Base-by-base conservation (phyloP, 352 stramenopile genomes). In the Globisporangium cederbergense region DNA sequence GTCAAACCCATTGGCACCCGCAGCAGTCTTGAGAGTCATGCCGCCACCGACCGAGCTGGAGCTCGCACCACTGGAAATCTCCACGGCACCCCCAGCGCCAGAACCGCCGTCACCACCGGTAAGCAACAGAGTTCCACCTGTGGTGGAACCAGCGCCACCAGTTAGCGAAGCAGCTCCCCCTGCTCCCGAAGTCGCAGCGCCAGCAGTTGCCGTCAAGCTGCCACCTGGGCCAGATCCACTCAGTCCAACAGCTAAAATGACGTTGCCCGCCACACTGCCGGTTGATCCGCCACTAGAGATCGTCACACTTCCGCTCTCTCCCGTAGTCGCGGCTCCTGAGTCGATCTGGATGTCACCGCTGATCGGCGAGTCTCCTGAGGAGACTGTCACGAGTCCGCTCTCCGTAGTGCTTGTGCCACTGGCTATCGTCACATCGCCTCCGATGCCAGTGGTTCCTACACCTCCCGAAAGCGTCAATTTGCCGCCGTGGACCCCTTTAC, bases 361-460 rank as follows among this genome's bases (percentile, higher is more conserved):
- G 2, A 55, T 49, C 32, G 49, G 60, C 22, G 58, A 68, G 14
- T 45, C 59, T 20, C 58, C 67, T 45, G 68, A 73, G 6, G 54
- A 43, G 10, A 77, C 47, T 20, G 67, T 64, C 2, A 83, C 60
- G 18, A 30, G 65, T 34, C 72, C 77, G 13, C 58, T 47, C 30
- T 43, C 65, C 40, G n/a, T 20, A 36, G 64, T 61, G 56, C 74
- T 78, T 20, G 59, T 63, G 20, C 81, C 81, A 51, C 71, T 86
- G 32, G 67, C 77, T 10, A 90, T 69, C 22, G 66, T 45, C 40
- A 90, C 65, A 8, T 63, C 63, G 32, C 81, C 81, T 55, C 81
- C 81, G 2, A 61, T 49, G 40, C 71, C 69, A 59, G 73, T 74
- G 34, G 65, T 75, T 4, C 76, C 78, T 51, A 61, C 53, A 13